Conservation (phyloP, 83 land plant species). For the Picea mariana region DNA sequence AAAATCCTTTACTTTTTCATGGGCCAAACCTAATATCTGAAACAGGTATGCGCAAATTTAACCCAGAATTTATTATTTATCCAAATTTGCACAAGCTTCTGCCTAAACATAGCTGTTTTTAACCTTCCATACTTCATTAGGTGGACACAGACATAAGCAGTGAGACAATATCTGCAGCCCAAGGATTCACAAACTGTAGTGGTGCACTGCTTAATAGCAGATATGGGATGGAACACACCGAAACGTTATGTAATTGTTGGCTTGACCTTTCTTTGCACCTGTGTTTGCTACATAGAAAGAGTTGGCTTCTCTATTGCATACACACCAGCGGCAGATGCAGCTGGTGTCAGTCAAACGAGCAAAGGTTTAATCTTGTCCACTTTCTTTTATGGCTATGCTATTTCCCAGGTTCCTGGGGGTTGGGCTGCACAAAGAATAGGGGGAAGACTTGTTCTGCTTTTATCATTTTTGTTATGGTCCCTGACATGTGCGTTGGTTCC, state of each 20-base stretch:
- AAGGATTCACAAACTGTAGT: no score
- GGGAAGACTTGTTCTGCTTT: slow-evolving; percentile 63
- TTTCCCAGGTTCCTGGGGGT: slow-evolving; percentile 88
- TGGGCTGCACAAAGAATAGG: slow-evolving; percentile 86
- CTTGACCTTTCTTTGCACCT: slow-evolving; percentile 73
- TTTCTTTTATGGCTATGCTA: slow-evolving; percentile 84
- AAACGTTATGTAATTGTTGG: slow-evolving; percentile 71
- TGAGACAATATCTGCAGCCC: no score
- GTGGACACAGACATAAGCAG: no score
- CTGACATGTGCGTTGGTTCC: slow-evolving; percentile 60
- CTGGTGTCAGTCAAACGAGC: slow-evolving; percentile 51
- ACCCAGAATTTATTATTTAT: no score
- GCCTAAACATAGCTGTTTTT: no score
- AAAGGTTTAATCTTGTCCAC: slow-evolving; percentile 81
- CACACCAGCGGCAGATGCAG: slow-evolving; percentile 71
- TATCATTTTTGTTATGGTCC: slow-evolving; percentile 82
- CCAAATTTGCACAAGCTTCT: no score
- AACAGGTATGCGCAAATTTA: no score
- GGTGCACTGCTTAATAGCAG: no score
- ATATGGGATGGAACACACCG: slow-evolving; percentile 24
- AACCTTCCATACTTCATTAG: no score
- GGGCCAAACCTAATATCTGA: no score
- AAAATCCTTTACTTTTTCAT: no score
- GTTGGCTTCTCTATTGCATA: slow-evolving; percentile 90
- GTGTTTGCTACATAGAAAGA: slow-evolving; percentile 85